A percentile compares a stretch with the other conserved stretches of the same genome.
These are phyloP conservation scores for Boletales sp. DNA, from an alignment of 768 basidiomycete genomes.

Conservation along the genomic window DNA sequence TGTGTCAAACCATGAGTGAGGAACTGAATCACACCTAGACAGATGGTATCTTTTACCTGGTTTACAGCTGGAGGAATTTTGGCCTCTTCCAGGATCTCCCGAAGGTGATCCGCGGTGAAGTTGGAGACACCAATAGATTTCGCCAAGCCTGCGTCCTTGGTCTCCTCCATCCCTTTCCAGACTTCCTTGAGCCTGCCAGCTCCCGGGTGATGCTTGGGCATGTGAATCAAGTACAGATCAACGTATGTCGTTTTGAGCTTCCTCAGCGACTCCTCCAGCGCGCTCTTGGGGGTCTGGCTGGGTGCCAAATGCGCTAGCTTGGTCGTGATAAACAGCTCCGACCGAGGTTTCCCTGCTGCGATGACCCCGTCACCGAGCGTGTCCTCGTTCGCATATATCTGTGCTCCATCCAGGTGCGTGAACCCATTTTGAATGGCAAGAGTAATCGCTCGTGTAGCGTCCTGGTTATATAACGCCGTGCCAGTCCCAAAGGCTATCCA, in stretches of 20 bases:
- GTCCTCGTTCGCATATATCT: conserved; percentile 55
- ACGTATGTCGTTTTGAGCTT: conserved; percentile 54
- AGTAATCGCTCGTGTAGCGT: conserved; percentile 38
- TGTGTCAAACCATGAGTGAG: conserved; percentile 13
- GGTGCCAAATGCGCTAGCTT: conserved; percentile 39
- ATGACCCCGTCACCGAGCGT: conserved; percentile 49
- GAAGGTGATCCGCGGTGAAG: conserved; percentile 42
- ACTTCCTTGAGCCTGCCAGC: conserved; percentile 43
- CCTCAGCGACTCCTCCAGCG: conserved; percentile 50
- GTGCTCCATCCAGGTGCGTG: conserved; percentile 62
- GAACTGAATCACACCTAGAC: background rate
- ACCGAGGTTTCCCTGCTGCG: conserved; percentile 49
- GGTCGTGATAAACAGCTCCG: conserved; percentile 60
- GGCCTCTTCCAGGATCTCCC: conserved; percentile 41
- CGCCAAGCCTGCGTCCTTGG: conserved; percentile 40
- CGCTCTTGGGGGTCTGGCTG: conserved; percentile 45
- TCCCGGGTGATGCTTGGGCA: conserved; percentile 30
- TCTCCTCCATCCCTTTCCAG: conserved; percentile 62
- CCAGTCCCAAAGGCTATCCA: conserved; percentile 65
- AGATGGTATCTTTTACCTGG: conserved; percentile 35
- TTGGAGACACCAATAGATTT: conserved; percentile 56
- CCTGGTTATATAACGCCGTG: conserved; percentile 45
- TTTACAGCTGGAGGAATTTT: conserved; percentile 50
- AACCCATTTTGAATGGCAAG: conserved; percentile 53
- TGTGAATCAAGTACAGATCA: conserved; percentile 64